phyloP scores from a whole-genome alignment of 1,139 yeast species.

The Debaryomyces coudertii region DNA sequence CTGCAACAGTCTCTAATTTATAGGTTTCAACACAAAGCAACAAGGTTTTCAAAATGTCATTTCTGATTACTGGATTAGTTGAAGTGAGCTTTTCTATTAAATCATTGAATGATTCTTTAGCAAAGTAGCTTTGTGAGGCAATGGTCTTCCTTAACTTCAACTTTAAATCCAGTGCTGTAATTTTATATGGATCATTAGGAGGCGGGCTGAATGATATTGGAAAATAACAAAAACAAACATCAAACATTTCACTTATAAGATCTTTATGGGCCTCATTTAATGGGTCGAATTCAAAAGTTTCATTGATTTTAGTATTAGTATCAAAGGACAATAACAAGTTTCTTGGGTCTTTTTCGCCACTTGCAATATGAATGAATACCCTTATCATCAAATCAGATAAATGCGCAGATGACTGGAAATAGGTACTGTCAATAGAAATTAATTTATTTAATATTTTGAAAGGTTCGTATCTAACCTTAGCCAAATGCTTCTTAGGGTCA shows the following conservation, averaged over 20 bases:
- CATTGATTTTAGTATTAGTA: constrained; percentile 55
- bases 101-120: constrained; percentile 74
- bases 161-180: constrained; percentile 75
- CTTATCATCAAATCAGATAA: constrained; percentile 48
- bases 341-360: constrained; percentile 93
- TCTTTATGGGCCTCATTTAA: constrained; percentile 42
- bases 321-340: constrained; percentile 75
- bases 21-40: constrained; percentile 58
- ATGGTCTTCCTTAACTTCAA: constrained; percentile 59
- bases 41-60: constrained; percentile 73
- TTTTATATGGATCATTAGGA: constrained; percentile 84
- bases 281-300: constrained; percentile 42
- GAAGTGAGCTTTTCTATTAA: constrained; percentile 84
- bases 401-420: constrained; percentile 17
- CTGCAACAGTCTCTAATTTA: constrained; percentile 46
- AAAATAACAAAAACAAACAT: constrained; percentile 89
- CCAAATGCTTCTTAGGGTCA: constrained; percentile 64
- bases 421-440: constrained; percentile 25
- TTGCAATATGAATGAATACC: constrained; percentile 67
- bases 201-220: constrained; percentile 97
- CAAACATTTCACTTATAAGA: constrained; percentile 64
- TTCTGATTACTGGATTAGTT: constrained; percentile 74
- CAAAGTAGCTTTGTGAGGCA: constrained; percentile 65
- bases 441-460: constrained; percentile 53
- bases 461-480: constrained; percentile 63